Conservation (phyloP, 345 rosid species). For the Mercurialis annua region DNA sequence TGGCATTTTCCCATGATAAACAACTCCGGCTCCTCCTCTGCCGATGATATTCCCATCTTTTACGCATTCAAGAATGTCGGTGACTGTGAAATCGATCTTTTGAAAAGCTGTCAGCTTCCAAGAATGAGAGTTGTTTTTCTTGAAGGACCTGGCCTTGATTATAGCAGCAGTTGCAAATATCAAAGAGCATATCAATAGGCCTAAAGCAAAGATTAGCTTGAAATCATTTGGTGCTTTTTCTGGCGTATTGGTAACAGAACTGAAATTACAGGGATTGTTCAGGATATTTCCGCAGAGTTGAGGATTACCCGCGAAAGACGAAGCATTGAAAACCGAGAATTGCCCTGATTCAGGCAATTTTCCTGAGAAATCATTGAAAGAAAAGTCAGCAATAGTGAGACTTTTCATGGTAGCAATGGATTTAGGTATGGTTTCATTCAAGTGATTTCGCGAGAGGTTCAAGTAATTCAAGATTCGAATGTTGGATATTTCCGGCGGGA, state of each 20-base stretch:
- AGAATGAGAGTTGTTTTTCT: slow-evolving; percentile 38
- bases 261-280: slow-evolving; percentile 52
- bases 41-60: slow-evolving; percentile 86
- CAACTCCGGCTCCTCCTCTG: slow-evolving; percentile 90
- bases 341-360: slow-evolving; percentile 74
- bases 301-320: slow-evolving; percentile 82
- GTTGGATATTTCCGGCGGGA: slow-evolving; percentile 56
- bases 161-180: slow-evolving; percentile 62
- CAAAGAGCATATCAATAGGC: slow-evolving; percentile 63
- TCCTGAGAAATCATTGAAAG: slow-evolving; percentile 81
- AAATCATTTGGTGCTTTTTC: slow-evolving; percentile 33
- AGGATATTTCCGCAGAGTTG: slow-evolving; percentile 74
- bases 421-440: slow-evolving; percentile 56
- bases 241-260: slow-evolving; percentile 34
- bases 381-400: slow-evolving; percentile 78
- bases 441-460: slow-evolving; percentile 74
- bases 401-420: slow-evolving; percentile 73
- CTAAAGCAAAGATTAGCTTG: slow-evolving; percentile 76
- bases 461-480: slow-evolving; percentile 66
- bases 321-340: slow-evolving; percentile 68
- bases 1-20: slow-evolving; percentile 81
- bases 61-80: slow-evolving; percentile 78
- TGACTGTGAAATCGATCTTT: slow-evolving; percentile 63
- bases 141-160: slow-evolving; percentile 43
- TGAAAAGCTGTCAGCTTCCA: slow-evolving; percentile 91